Evolutionary conservation across 2,329 filamentous ascomycete genomes (phyloP).

Genomic region (Exophiala phaeomuriformis): DNA sequence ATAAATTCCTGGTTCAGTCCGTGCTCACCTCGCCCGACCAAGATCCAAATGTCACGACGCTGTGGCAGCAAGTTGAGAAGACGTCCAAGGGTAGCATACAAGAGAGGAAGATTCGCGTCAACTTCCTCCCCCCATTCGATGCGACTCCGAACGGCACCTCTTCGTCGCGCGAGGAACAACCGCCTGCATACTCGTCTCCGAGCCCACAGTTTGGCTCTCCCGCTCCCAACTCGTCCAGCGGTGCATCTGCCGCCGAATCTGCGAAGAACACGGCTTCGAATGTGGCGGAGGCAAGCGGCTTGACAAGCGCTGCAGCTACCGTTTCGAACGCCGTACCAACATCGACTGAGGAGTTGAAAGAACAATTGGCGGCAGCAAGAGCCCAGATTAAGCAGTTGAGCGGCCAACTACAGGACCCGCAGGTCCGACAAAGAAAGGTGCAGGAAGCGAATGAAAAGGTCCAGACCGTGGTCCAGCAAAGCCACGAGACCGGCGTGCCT

Average conservation of each 20-base stretch:
- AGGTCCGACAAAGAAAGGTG: slow-evolving; percentile 70
- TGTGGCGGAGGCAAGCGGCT: slow-evolving; percentile 31
- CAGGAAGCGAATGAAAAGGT: slow-evolving; percentile 50
- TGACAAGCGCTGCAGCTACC: slow-evolving; percentile 42
- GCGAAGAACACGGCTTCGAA: slow-evolving; percentile 26
- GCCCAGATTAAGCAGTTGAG: slow-evolving; percentile 63
- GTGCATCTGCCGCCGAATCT: slow-evolving; percentile 21
- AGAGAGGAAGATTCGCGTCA: slow-evolving; percentile 93
- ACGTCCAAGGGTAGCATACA: slow-evolving; percentile 69
- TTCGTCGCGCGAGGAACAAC: slow-evolving; percentile 38
- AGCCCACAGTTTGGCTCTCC: slow-evolving; percentile 46
- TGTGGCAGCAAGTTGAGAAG: slow-evolving; percentile 72
- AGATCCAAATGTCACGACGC: slow-evolving; percentile 70
- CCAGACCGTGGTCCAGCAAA: slow-evolving; percentile 46
- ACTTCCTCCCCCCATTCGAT: slow-evolving; percentile 64
- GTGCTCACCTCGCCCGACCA: slow-evolving; percentile 75
- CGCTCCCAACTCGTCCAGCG: slow-evolving; percentile 32
- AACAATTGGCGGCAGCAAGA: slow-evolving; percentile 67
- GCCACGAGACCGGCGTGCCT: slow-evolving; percentile 57
- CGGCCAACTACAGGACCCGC: slow-evolving; percentile 57
- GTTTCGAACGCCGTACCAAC: slow-evolving; percentile 44
- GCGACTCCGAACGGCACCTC: slow-evolving; percentile 32
- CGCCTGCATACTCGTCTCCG: slow-evolving; percentile 51
- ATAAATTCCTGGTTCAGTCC: slow-evolving; percentile 96
- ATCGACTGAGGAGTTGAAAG: slow-evolving; percentile 57